Conservation (phyloP, 805 yeast genomes). For the Pichia pseudocactophila region DNA sequence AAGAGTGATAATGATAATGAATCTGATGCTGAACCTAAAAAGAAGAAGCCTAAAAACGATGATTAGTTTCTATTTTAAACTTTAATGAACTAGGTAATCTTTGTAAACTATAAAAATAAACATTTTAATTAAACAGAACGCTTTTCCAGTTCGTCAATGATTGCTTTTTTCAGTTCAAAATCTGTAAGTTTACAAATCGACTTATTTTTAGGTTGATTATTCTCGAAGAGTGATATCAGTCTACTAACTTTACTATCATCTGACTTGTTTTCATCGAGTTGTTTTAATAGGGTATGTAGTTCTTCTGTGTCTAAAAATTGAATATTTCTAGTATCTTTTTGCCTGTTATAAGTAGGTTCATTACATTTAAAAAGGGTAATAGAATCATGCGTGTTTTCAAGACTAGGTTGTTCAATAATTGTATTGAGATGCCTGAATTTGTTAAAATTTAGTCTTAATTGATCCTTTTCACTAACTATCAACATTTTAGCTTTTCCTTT, state of each 20-base stretch:
- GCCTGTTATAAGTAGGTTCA: not conserved
- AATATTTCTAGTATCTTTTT: constrained; percentile 4
- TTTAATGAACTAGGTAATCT: not conserved
- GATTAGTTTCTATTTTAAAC: not conserved
- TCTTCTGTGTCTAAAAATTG: constrained; percentile 2
- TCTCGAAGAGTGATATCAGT: constrained; percentile 9
- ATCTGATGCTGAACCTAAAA: constrained; percentile 34
- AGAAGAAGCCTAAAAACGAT: constrained; percentile 13
- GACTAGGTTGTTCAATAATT: constrained; percentile 9
- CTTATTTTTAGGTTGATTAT: not conserved
- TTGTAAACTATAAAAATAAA: constrained; percentile 1
- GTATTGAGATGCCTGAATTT: constrained; percentile 9
- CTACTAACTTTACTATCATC: constrained; percentile 9
- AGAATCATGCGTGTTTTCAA: not conserved
- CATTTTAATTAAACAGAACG: not conserved
- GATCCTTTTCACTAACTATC: constrained; percentile 7
- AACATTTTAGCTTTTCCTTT: not conserved
- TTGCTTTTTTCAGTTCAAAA: not conserved
- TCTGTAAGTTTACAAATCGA: constrained; percentile 8
- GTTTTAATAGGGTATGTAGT: not conserved
- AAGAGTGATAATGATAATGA: constrained; percentile 22
- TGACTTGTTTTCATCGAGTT: constrained; percentile 1
- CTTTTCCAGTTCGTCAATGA: constrained; percentile 6
- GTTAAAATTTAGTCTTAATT: constrained; percentile 10
- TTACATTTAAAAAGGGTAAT: not conserved